Evolutionary conservation across 2,329 filamentous ascomycete genomes (phyloP), one percentile per base, ranked within the genome.

Genomic region (Rhynchosporium agropyri): DNA sequence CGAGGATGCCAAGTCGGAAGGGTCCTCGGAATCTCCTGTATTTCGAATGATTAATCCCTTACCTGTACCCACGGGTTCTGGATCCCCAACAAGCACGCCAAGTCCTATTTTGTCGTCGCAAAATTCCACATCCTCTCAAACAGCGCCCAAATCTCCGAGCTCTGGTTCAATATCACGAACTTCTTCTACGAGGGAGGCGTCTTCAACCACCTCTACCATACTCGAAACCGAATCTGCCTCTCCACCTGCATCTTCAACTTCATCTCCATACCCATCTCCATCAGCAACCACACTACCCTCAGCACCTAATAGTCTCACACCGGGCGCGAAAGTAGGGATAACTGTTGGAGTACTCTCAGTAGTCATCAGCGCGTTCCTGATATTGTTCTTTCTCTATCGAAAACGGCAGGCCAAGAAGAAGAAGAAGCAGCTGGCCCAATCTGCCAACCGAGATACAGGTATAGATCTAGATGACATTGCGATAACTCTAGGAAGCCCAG

Each of bases 331-430:
- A 54, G 51, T 12, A 28, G 51, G 51, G 3, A 54, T 54, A 54
- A 54, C 33, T 15, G 26, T 54, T 20, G 51, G 51, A 20, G 51
- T 42, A 4, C 36, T 54, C 4, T 38, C 51, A 26, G 1, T 29
- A 2, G 12, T 28, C 20, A n/a, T 13, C 4, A 42, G 13, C 12
- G 13, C 36, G 4, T 54, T 54, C 36, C 26, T 54, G 20, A 36
- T 36, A 8, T 20, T 38, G 2, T 54, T 54, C 9, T 54, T 54
- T 20, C n/a, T 42, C 20, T n/a, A 29, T 15, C 33, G 36, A 5
- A 54, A 54, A 54, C 51, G 51, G 9, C 33, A 54, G 20, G 33
- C 33, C 33, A 54, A 42, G 8, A 54, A 54, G 51, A 40, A 42
- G 38, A 20, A 28, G 2, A 33, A 42, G 38, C 8, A 10, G 20